These are phyloP conservation scores for Tolypocladium cylindrosporum DNA, from an alignment of 2,329 filamentous ascomycete genomes.

Conservation along the genomic window DNA sequence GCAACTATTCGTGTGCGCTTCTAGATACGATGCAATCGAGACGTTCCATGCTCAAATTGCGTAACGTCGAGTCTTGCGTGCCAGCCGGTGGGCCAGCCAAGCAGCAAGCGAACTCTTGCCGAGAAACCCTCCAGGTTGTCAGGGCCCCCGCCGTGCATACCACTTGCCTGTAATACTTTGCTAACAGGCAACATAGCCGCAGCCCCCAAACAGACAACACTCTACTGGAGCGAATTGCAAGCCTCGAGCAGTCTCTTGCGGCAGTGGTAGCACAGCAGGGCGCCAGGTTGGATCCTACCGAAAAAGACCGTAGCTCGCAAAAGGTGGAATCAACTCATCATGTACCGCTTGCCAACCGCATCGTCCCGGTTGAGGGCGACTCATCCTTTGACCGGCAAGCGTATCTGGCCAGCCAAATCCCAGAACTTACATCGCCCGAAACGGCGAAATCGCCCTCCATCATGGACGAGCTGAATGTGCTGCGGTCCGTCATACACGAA, in stretches of 20 bases:
- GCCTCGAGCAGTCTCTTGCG: neutral
- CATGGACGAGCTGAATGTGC: neutral
- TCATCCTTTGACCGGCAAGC: neutral
- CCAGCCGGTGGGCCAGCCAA: constrained; percentile 1
- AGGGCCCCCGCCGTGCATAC: neutral
- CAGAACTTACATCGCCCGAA: neutral
- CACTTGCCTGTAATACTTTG: neutral
- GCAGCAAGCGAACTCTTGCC: neutral
- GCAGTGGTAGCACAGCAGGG: neutral
- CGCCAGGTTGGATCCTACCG: neutral
- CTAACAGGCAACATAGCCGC: neutral
- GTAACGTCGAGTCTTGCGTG: constrained; percentile 10
- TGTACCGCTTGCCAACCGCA: neutral
- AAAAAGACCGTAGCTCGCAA: neutral
- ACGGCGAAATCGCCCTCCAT: neutral
- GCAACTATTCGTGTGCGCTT: neutral
- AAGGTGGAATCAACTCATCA: neutral
- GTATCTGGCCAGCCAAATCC: neutral
- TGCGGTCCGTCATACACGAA: neutral
- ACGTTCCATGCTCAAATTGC: constrained; percentile 11
- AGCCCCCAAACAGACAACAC: neutral
- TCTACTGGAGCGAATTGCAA: neutral
- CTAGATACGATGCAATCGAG: constrained; percentile 10
- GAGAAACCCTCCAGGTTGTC: neutral
- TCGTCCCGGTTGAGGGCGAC: neutral